Conservation (phyloP, 2,329 filamentous ascomycete species). For the Elsinoe necatrix region DNA sequence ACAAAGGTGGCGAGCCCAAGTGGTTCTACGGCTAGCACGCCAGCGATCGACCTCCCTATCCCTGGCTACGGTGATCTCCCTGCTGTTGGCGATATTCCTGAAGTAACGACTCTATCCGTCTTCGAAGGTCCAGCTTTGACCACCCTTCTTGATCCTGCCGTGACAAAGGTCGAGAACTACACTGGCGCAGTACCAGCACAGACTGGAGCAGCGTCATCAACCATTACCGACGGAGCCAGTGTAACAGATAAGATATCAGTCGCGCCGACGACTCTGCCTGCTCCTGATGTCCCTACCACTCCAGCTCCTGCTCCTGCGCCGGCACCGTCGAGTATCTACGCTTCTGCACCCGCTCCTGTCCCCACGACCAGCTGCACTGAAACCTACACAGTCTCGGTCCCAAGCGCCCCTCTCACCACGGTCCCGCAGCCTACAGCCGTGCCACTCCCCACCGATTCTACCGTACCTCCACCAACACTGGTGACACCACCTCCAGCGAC, state of each 20-base stretch:
- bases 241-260: conserved; percentile 1
- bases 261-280: background rate
- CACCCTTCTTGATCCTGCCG: background rate
- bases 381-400: background rate
- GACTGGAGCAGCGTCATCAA: background rate
- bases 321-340: background rate
- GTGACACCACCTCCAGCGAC: background rate
- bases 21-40: background rate
- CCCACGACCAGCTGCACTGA: background rate
- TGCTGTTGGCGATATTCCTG: background rate
- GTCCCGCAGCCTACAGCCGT: background rate
- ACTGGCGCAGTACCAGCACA: background rate
- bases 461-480: background rate
- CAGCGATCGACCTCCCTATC: background rate
- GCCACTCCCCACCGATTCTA: conserved; percentile 7
- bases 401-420: background rate
- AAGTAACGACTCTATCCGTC: background rate
- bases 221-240: background rate
- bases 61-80: conserved; percentile 1
- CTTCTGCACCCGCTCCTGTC: background rate
- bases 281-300: background rate
- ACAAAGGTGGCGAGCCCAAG: conserved; percentile 6
- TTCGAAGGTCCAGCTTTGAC: background rate
- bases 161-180: background rate
- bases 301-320: background rate